These are phyloP conservation scores for Spathaspora sp. DNA, from an alignment of 1,139 yeast species.

Conservation along the genomic window DNA sequence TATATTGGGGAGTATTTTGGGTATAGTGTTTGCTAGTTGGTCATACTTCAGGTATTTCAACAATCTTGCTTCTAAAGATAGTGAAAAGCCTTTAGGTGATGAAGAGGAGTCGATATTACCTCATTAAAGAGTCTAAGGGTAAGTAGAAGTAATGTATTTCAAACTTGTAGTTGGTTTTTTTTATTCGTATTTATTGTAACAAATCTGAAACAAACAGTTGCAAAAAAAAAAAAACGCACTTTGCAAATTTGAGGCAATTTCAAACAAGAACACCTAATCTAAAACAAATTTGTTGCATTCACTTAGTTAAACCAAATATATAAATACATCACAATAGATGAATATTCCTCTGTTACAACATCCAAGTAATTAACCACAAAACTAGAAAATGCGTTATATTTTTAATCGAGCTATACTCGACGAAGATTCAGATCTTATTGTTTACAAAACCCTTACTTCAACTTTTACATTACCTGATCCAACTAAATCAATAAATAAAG, in stretches of 20 bases:
- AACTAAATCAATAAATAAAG: slow-evolving; percentile 5
- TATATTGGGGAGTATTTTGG: slow-evolving; percentile 49
- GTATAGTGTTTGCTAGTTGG: slow-evolving; percentile 21
- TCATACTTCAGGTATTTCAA: slow-evolving; percentile 47
- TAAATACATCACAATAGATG: neutral
- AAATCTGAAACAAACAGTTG: slow-evolving; percentile 1
- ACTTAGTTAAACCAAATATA: too few relatives aligned
- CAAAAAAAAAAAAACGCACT: neutral
- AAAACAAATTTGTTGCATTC: neutral
- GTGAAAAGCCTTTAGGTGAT: slow-evolving; percentile 14
- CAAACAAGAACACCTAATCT: neutral
- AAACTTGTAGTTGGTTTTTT: neutral
- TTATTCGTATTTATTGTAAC: neutral
- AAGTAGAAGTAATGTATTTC: neutral
- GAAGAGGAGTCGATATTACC: slow-evolving; percentile 10
- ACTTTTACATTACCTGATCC: slow-evolving; percentile 17
- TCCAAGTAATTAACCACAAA: neutral
- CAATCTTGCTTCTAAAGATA: slow-evolving; percentile 12
- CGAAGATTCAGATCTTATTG: slow-evolving; percentile 14
- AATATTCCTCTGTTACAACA: neutral
- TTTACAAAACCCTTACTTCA: slow-evolving; percentile 20
- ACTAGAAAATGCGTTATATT: neutral
- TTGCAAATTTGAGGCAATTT: neutral
- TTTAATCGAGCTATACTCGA: neutral
- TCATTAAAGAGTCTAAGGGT: neutral